A percentile compares a stretch with the other conserved stretches of the same genome.
Conservation (phyloP, 495 filamentous ascomycete species). For the Staphylotrichum longicolle region DNA sequence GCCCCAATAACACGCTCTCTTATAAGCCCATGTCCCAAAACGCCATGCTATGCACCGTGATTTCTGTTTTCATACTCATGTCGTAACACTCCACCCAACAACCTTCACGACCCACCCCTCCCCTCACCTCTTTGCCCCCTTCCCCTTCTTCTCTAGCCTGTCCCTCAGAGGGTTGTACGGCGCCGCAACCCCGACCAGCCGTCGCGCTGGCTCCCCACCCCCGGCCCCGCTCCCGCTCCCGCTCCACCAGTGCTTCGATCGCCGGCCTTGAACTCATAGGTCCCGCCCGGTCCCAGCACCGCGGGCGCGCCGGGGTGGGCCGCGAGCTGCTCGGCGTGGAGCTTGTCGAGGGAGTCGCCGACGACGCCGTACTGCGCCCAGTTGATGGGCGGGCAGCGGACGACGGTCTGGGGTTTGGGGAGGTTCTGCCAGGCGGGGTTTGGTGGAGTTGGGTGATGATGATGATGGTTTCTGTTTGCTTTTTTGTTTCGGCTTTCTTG, state of each 20-base stretch:
- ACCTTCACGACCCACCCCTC: too few relatives aligned
- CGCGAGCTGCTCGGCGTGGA: slow-evolving; percentile 73
- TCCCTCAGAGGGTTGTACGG: slow-evolving; percentile 73
- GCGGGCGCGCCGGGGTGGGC: slow-evolving; percentile 60
- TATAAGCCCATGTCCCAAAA: slow-evolving; percentile 2
- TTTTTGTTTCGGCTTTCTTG: slow-evolving; percentile 3
- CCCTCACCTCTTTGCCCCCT: slow-evolving; percentile 36
- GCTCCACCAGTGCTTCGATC: slow-evolving; percentile 5
- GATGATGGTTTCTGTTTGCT: slow-evolving; percentile 3
- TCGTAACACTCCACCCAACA: not conserved
- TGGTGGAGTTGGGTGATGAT: slow-evolving; percentile 15
- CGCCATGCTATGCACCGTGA: slow-evolving; percentile 18
- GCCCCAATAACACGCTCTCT: not conserved
- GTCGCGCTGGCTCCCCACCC: slow-evolving; percentile 23
- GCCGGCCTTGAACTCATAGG: slow-evolving; percentile 36
- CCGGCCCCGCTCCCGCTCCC: slow-evolving; percentile 10
- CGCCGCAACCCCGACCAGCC: slow-evolving; percentile 59
- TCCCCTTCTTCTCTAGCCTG: slow-evolving; percentile 55
- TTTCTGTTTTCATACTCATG: not conserved
- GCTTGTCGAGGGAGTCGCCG: slow-evolving; percentile 73
- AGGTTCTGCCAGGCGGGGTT: slow-evolving; percentile 46
- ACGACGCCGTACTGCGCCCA: slow-evolving; percentile 87
- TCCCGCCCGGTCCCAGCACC: slow-evolving; percentile 37
- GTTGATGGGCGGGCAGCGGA: slow-evolving; percentile 82
- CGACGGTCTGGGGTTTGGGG: slow-evolving; percentile 75